Percentiles rank a stretch among this genome's conserved stretches.
Evolutionary conservation across 352 stramenopile genomes (phyloP).

Genomic region (Pythium brassicae): DNA sequence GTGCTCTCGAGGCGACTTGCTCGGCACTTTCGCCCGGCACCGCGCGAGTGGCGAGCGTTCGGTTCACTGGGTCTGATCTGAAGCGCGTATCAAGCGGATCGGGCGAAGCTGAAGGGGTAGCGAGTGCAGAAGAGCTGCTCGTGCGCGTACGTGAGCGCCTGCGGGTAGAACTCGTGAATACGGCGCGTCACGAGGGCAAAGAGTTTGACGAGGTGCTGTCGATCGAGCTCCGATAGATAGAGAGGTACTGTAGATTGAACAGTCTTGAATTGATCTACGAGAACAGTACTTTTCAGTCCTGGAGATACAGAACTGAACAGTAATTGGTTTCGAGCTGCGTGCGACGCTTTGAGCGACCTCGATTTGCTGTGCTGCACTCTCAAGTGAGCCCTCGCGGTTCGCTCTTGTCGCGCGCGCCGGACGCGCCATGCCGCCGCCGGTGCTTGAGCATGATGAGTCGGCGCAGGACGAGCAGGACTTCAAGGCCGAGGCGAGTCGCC

Average conservation of each 20-base stretch:
- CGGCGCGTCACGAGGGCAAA: not conserved
- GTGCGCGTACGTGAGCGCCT: constrained; percentile 2
- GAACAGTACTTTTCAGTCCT: not conserved
- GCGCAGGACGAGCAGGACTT: constrained; percentile 44
- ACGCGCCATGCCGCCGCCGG: not conserved
- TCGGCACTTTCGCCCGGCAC: constrained; percentile 24
- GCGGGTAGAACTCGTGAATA: constrained; percentile 5
- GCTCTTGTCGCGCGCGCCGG: no score
- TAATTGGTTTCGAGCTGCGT: constrained; percentile 5
- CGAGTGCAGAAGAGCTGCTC: constrained; percentile 2
- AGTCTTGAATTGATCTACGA: not conserved
- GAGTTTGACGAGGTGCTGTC: not conserved
- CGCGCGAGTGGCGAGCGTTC: constrained; percentile 9
- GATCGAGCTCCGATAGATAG: constrained; percentile 1
- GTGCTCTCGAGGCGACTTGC: constrained; percentile 5
- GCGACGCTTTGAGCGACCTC: no score
- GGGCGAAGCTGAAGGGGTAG: not conserved
- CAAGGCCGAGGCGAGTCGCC: constrained; percentile 28
- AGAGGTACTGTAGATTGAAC: no score
- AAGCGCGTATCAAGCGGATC: not conserved
- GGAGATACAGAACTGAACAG: no score
- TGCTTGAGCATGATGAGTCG: constrained; percentile 6
- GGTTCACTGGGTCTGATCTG: constrained; percentile 3
- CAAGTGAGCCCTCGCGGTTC: no score
- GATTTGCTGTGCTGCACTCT: no score